phyloP scores from a whole-genome alignment of 2,329 filamentous ascomycete species.

The Penicillium sp. region DNA sequence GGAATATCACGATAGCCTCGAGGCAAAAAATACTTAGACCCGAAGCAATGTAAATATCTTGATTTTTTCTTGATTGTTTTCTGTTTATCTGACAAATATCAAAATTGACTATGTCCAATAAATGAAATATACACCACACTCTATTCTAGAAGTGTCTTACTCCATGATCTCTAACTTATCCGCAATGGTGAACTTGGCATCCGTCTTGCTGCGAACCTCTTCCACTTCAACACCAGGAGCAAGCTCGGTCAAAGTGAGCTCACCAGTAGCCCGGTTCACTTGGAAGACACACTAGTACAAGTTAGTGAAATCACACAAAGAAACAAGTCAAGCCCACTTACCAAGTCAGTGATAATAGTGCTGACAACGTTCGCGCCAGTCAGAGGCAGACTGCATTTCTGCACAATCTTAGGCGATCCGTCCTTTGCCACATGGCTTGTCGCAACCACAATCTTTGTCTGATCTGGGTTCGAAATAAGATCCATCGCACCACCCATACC shows the following conservation, averaged over 20 bases:
- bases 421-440: conserved; percentile 71
- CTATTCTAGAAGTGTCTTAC: conserved; percentile 11
- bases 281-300: conserved; percentile 67
- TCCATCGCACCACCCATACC: conserved; percentile 83
- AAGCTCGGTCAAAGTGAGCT: conserved; percentile 60
- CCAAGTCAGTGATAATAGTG: conserved; percentile 72
- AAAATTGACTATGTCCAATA: background rate
- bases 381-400: conserved; percentile 63
- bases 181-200: conserved; percentile 64
- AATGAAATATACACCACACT: background rate
- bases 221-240: conserved; percentile 68
- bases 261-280: conserved; percentile 62
- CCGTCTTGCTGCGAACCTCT: conserved; percentile 68
- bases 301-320: background rate
- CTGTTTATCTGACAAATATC: too few relatives aligned
- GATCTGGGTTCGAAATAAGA: conserved; percentile 67
- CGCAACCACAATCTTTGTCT: conserved; percentile 70
- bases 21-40: too few relatives aligned
- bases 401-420: conserved; percentile 65
- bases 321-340: conserved; percentile 40
- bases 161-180: conserved; percentile 57
- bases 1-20: conserved; percentile 18
- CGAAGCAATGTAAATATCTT: too few relatives aligned
- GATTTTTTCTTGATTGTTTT: too few relatives aligned
- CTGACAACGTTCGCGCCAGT: conserved; percentile 67